Evolutionary conservation across 768 basidiomycete genomes (phyloP).

Genomic region (Psilocybe sp.): DNA sequence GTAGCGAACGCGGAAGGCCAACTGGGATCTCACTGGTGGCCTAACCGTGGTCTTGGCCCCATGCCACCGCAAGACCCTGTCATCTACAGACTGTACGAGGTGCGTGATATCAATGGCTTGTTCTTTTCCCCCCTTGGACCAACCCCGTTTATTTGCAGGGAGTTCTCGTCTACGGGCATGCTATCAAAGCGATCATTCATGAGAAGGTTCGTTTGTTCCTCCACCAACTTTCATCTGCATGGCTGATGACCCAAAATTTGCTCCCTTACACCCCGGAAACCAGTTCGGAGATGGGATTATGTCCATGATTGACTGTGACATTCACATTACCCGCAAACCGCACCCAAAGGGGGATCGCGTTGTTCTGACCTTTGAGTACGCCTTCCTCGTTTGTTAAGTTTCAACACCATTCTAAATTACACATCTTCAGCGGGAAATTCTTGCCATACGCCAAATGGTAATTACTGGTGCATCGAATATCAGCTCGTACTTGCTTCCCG

Average conservation of each 20-base stretch:
- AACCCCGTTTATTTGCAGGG: constrained; percentile 36
- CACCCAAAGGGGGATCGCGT: constrained; percentile 82
- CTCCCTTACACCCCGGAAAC: too few relatives aligned
- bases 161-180: constrained; percentile 73
- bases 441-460: constrained; percentile 73
- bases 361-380: constrained; percentile 77
- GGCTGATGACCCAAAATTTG: not conserved
- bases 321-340: constrained; percentile 63
- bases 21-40: constrained; percentile 70
- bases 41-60: constrained; percentile 67
- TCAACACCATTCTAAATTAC: not conserved
- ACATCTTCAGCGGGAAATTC: constrained; percentile 63
- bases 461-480: too few relatives aligned
- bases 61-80: constrained; percentile 77
- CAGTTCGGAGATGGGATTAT: constrained; percentile 87
- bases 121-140: not conserved
- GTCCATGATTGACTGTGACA: constrained; percentile 85
- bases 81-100: constrained; percentile 81
- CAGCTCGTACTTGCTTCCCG: too few relatives aligned
- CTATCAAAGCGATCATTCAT: constrained; percentile 80
- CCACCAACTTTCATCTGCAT: not conserved
- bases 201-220: constrained; percentile 72
- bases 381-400: constrained; percentile 7
- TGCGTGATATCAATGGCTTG: constrained; percentile 17
- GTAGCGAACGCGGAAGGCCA: constrained; percentile 35